phyloP scores from a whole-genome alignment of 2,329 filamentous ascomycete genomes.

The Aspergillus sp. region DNA sequence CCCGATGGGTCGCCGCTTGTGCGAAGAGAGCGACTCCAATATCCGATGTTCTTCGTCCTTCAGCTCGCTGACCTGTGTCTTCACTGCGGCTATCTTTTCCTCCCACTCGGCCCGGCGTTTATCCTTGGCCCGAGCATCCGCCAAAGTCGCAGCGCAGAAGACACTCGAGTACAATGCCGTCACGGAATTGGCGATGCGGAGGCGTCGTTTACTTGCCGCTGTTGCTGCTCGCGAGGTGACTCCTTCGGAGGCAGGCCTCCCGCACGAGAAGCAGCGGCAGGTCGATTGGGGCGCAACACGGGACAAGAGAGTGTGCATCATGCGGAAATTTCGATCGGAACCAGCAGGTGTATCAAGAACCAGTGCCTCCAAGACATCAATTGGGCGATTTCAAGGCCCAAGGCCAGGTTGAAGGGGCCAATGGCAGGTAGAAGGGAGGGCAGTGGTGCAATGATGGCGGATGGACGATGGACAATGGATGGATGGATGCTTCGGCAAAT shows the following conservation, averaged over 20 bases:
- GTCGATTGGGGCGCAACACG: conserved; percentile 29
- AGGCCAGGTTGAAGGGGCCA: conserved; percentile 6
- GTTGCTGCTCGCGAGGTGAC: conserved; percentile 27
- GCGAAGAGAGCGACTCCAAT: conserved; percentile 21
- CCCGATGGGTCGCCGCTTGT: conserved; percentile 10
- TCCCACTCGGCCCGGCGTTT: conserved; percentile 32
- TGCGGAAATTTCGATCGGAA: conserved; percentile 21
- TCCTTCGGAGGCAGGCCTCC: conserved; percentile 26
- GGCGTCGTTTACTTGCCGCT: conserved; percentile 27
- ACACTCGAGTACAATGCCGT: conserved; percentile 38
- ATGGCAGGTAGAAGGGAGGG: conserved; percentile 2
- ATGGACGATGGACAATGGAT: too few species aligned
- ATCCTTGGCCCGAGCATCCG: conserved; percentile 32
- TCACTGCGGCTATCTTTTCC: conserved; percentile 34
- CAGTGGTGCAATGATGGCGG: conserved; percentile 1
- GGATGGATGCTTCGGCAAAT: too few species aligned
- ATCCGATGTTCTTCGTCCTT: conserved; percentile 31
- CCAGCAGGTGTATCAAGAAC: neutral
- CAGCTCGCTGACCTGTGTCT: conserved; percentile 32
- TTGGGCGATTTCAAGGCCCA: conserved; percentile 10
- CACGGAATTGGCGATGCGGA: conserved; percentile 34
- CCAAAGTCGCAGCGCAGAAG: conserved; percentile 33
- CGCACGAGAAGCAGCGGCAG: conserved; percentile 35
- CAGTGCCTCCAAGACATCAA: conserved; percentile 2
- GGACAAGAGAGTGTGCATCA: conserved; percentile 38